These are phyloP conservation scores for Plenodomus lindquistii DNA, from an alignment of 2,329 filamentous ascomycete species.

Conservation along the genomic window DNA sequence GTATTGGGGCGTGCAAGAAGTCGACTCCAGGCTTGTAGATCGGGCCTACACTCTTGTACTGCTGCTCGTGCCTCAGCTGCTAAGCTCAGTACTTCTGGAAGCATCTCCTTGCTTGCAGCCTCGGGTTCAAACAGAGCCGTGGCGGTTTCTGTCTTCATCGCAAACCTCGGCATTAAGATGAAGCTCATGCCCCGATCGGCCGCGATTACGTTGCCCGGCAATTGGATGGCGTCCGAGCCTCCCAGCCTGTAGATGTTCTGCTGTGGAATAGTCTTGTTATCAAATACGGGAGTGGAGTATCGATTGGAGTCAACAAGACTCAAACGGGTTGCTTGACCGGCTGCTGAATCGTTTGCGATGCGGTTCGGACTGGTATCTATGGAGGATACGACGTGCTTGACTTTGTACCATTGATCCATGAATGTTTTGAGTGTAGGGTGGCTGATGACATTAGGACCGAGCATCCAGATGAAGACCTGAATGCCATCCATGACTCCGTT, in stretches of 20 bases:
- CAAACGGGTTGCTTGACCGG: constrained; percentile 69
- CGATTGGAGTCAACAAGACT: constrained; percentile 72
- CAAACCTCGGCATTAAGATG: constrained; percentile 52
- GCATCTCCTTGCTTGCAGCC: constrained; percentile 49
- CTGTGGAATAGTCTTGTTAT: constrained; percentile 58
- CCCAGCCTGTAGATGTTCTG: constrained; percentile 15
- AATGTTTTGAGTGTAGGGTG: constrained; percentile 70
- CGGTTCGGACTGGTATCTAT: constrained; percentile 75
- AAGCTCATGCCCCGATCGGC: constrained; percentile 51
- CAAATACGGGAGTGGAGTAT: constrained; percentile 71
- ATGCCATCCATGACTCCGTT: constrained; percentile 68
- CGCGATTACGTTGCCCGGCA: constrained; percentile 23
- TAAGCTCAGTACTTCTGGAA: constrained; percentile 56
- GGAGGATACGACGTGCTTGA: constrained; percentile 79
- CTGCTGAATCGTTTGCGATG: constrained; percentile 69
- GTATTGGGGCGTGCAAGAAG: constrained; percentile 74
- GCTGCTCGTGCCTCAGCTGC: constrained; percentile 51
- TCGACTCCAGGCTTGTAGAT: constrained; percentile 60
- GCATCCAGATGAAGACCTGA: constrained; percentile 75
- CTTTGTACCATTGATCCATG: constrained; percentile 62
- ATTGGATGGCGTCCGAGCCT: constrained; percentile 1
- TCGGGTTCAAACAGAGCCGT: constrained; percentile 52
- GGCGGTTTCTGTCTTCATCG: constrained; percentile 27
- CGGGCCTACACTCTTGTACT: constrained; percentile 43
- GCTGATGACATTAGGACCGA: constrained; percentile 68